Evolutionary conservation across 768 basidiomycete species (phyloP), one percentile per base, ranked within the genome.

Genomic region (Gymnopilus junonius): DNA sequence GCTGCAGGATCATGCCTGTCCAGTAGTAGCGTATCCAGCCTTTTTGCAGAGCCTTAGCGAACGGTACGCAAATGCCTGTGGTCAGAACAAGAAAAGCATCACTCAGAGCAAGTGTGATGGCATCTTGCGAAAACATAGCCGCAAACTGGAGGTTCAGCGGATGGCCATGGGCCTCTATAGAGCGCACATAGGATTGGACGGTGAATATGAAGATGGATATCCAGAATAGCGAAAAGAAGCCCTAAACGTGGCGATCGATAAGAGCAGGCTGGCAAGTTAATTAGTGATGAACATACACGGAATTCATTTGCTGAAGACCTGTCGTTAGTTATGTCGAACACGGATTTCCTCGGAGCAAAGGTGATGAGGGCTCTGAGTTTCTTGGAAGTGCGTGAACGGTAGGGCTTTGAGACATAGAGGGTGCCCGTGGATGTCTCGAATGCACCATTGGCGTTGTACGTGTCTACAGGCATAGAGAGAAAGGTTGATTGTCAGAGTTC

Each of bases 211-310:
- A 95, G 66, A 96, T 86, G 21, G 90, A 90, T 59, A 93, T 87
- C 89, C 97, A 99, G 79, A 99, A 99, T 54, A 99, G 84, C 3
- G 92, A 87, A 76, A 95, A 98, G 80, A 99, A 99, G 1, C 97
- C 97, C 90, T 92, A 68, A 14, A 48, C 59, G 12, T 48, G 23
- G 27, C 62, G 21, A 62, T 57, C 51, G 45, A 45, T 29, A 39
- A 32, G 42, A 32, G 25, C 31, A 29, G 15, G 15, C 25, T 14
- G 14, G 34, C 11, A 37, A 17, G 37, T 54, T 25, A 29, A 45
- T 50, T 29, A 15, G 25, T 51, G 21, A 27, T 29, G 11, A 20
- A 77, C 82, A 45, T 73, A 91, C 90, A 64, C 95, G 85, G 75
- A 97, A 97, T 74, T 95, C 91, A 75, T 99, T 97, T 10, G 84